Base-by-base conservation (phyloP, 2,329 filamentous ascomycete species). In the Drechslerella dactyloides region DNA sequence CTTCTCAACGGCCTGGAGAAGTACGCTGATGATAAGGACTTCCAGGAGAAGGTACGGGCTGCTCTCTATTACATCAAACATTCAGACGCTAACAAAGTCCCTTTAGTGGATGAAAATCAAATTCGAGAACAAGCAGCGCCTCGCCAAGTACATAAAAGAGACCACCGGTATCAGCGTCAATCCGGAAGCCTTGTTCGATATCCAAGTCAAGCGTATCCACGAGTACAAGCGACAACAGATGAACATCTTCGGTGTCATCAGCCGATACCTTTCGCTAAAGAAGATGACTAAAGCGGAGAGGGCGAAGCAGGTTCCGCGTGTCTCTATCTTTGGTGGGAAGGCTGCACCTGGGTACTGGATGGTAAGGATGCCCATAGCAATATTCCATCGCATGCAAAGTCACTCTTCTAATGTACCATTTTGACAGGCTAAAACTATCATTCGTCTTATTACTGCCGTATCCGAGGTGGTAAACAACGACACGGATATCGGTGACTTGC, bases 191-290 rank as follows among this genome's bases (percentile, higher is more conserved):
- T 85, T 99, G 17, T 99, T 99, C 76, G 94, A 99, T 78, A 90
- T 99, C 10, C 94, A 99, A 79, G 94, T 99, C 77, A 99, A 99
- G 85, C 90, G 94, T 78, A 99, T 99, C 76, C 94, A 99, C 81
- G 94, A 99, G 81, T 99, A 99, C 83, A 99, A 99, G 85, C 90
- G 93, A 69, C 93, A 99, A 81, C 94, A 99, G 81, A 87, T 99
- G 80, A 99, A 99, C 83, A 97, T 99, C 77, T 97, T 97, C 78
- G 94, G 94, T 66, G 91, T 97, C 73, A 97, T 99, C 76, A 90
- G 96, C 80, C 88, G 93, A 57, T 99, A 97, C 80, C 84, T 99
- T 42, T 85, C 86, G 13, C 89, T 99, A 79, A 99, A 97, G 83
- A 85, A 86, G 37, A 87, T 96, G 89, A 86, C 85, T 23, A 83